Base-by-base conservation (phyloP, 2,329 filamentous ascomycete species). In the Penicillium sp. region DNA sequence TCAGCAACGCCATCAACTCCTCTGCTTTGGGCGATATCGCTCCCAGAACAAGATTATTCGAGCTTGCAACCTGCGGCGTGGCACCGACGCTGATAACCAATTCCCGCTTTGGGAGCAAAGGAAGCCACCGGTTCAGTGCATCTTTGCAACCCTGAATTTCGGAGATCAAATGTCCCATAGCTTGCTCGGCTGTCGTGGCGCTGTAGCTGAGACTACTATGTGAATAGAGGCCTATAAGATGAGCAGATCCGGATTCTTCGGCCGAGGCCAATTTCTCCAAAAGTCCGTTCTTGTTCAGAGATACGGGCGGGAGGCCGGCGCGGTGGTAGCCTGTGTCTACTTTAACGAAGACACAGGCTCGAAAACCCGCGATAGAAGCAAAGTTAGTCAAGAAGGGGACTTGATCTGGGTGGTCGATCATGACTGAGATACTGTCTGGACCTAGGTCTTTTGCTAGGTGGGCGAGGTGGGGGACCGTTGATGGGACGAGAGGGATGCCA, bases 151-250 rank as follows among this genome's bases (percentile, higher is more conserved):
- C 79, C 21, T 74, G 65, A 42, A 90, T 79, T 71, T 92, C 88
- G 8, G 74, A 73, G 1, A 76, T 76, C 9, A 91, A 72, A 47
- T 80, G 79, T 0, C 76, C 69, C 60, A 89, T 77, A 1, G 87
- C 86, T 57, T 84, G 80, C 6, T 76, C 71, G 2, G 83, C 77
- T 0, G 78, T 78, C 23, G 74, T 77, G 0, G 76, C 76, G 28
- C 68, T 75, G 67, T 94, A 93, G 18, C 85, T 89, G 59, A 89
- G 81, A 1, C 88, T 87, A 6, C 85, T 85, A 69, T 93, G 89
- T 2, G 81, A 81, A 70, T 93, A 93, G 21, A 92, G 73, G 0
- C 89, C 89, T 3, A 81, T 73, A 6, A 92, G 72, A 8, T 59
- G 60, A 0, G 71, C 65, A 2, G 60, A 26, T 0, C 68, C 70